Conservation (phyloP, 805 yeast species). For the Saccharomycopsis amapae region DNA sequence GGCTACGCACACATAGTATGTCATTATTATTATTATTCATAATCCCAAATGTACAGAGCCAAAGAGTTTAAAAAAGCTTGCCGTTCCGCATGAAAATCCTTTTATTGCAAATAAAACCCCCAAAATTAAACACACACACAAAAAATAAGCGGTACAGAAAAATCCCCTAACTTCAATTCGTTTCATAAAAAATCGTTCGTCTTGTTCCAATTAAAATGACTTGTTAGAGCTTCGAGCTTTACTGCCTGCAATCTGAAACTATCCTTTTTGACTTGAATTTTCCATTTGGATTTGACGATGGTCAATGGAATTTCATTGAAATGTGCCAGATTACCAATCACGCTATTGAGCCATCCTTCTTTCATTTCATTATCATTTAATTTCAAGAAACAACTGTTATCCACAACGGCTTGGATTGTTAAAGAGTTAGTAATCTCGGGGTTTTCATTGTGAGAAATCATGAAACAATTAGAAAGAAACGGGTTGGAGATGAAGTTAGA, state of each 20-base stretch:
- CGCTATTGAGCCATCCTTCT: background rate
- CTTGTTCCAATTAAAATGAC: slow-evolving; percentile 4
- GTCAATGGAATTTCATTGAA: background rate
- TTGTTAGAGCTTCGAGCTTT: slow-evolving; percentile 10
- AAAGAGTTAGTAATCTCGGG: background rate
- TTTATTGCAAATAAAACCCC: too few relatives aligned
- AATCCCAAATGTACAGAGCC: too few relatives aligned
- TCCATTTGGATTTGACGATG: slow-evolving; percentile 11
- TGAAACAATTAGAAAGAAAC: background rate
- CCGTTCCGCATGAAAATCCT: too few relatives aligned
- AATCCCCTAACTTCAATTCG: too few relatives aligned
- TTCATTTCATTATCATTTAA: slow-evolving; percentile 5
- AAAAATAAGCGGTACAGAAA: too few relatives aligned
- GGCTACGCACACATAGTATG: too few relatives aligned
- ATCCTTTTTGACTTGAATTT: slow-evolving; percentile 1
- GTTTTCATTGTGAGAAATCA: background rate
- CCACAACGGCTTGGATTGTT: background rate
- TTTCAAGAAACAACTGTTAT: background rate
- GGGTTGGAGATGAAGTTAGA: background rate
- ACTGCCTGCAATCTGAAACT: background rate
- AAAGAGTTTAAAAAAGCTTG: too few relatives aligned
- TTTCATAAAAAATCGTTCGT: slow-evolving; percentile 1
- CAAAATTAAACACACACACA: too few relatives aligned
- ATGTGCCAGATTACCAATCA: too few relatives aligned
- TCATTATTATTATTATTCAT: too few relatives aligned